Evolutionary conservation across 2,329 filamentous ascomycete species (phyloP), one percentile per base, ranked within the genome.

Genomic region (Phialemonium atrogriseum): DNA sequence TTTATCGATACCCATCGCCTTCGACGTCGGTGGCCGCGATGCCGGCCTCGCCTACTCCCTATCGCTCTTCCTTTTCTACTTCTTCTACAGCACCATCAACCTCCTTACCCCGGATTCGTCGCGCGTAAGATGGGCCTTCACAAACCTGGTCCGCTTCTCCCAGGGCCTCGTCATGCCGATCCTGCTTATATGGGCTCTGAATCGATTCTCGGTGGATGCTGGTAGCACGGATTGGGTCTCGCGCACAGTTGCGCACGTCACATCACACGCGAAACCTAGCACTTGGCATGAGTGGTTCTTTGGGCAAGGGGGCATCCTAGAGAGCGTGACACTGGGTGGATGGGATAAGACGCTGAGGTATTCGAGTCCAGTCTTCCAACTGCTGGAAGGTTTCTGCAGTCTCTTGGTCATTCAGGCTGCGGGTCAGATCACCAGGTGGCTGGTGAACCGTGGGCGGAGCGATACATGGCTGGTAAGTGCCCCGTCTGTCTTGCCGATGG

Each of bases 361-460:
- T 65, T 94, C 88, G 20, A 93, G 85, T 4, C 91, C 91, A 0
- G 73, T 94, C 31, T 98, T 96, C 63, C 91, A 98, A 61, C 68
- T 98, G 7, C 76, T 84, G 32, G 91, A 98, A 58, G 91, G 91
- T 6, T 98, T 98, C 62, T 96, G 91, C 66, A 96, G 86, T 51
- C 64, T 98, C 47, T 64, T 96, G 35, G 88, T 96, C 42, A 96
- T 98, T 36, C 91, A 98, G 59, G 86, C 88, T 12, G 81, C 84
- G 10, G 91, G 91, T 1, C 89, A 95, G 56, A 87, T 96, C 43
- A 94, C 91, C 13, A 75, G 85, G 56, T 96, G 87, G 80, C 73
- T 96, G 18, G 89, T 96, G 34, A 96, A 96, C 60, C 70, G 84
- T 49, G 87, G 89, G 48, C 77, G 86, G 49, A 93, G 88, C 49